Evolutionary conservation across 257 asterid genomes (phyloP).

Genomic region (Henckelia pumila): DNA sequence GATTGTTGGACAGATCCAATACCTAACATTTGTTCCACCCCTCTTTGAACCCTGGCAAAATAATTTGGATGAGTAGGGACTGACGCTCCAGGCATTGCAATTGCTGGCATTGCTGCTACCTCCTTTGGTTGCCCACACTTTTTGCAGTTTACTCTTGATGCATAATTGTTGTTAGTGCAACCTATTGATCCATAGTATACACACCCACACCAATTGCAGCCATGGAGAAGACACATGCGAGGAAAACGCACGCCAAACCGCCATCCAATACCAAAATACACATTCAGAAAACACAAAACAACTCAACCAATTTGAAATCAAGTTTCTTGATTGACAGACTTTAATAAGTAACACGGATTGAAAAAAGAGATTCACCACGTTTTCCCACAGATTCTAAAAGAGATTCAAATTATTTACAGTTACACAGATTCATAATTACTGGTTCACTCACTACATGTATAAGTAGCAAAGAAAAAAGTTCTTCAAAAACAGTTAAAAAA

Average conservation of each 20-base stretch:
- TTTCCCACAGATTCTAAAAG: not conserved
- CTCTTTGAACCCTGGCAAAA: slow-evolving; percentile 77
- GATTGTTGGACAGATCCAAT: slow-evolving; percentile 55
- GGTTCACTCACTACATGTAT: too few relatives aligned
- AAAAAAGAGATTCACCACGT: slow-evolving; percentile 13
- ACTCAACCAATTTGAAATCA: slow-evolving; percentile 55
- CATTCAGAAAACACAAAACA: slow-evolving; percentile 50
- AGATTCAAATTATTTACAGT: slow-evolving; percentile 18
- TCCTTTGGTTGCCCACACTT: slow-evolving; percentile 96
- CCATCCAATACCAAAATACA: slow-evolving; percentile 60
- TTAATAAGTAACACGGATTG: slow-evolving; percentile 18
- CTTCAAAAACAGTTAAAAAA: too few relatives aligned
- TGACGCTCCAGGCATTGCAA: slow-evolving; percentile 81
- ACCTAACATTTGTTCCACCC: slow-evolving; percentile 45
- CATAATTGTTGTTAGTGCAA: slow-evolving; percentile 99
- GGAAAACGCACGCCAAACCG: slow-evolving; percentile 79
- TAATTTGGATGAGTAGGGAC: slow-evolving; percentile 74
- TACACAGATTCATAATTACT: not conserved
- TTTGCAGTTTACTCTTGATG: slow-evolving; percentile 95
- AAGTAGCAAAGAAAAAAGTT: too few relatives aligned
- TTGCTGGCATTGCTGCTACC: slow-evolving; percentile 93
- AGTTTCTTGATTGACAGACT: slow-evolving; percentile 28
- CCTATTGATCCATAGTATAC: slow-evolving; percentile 85
- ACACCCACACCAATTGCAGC: slow-evolving; percentile 78
- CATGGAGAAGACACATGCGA: slow-evolving; percentile 71